phyloP scores from a whole-genome alignment of 2,329 filamentous ascomycete species.

The Cercospora sojina region DNA sequence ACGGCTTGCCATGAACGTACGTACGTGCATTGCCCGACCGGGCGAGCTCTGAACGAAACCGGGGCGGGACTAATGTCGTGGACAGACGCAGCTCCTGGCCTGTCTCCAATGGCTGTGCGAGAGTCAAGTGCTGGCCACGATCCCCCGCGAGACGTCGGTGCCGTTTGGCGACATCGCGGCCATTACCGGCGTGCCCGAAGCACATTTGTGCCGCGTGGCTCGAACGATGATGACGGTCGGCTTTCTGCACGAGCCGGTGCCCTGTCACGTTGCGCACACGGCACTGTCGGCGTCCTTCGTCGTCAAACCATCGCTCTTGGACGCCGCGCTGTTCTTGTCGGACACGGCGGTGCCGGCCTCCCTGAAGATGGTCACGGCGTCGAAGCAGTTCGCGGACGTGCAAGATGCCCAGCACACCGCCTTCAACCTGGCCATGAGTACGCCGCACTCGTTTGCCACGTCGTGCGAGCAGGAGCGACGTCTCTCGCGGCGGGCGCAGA shows the following conservation, averaged over 20 bases:
- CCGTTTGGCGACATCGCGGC: constrained; percentile 45
- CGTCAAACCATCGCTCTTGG: not conserved
- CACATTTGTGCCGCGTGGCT: not conserved
- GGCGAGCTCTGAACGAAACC: not conserved
- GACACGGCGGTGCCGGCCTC: not conserved
- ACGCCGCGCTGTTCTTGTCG: not conserved
- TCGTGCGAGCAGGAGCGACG: not conserved
- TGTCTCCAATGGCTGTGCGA: constrained; percentile 49
- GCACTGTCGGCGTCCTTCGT: not conserved
- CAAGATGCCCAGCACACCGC: not conserved
- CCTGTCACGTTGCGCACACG: not conserved
- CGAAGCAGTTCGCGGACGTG: not conserved
- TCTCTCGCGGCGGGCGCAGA: not conserved
- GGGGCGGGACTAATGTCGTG: not conserved
- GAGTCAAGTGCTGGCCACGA: constrained; percentile 47
- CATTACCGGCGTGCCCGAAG: constrained; percentile 44
- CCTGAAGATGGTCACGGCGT: not conserved
- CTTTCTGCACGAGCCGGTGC: not conserved
- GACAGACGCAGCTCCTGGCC: constrained; percentile 37
- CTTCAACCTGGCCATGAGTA: not conserved
- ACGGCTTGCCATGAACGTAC: not conserved
- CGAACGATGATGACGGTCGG: not conserved
- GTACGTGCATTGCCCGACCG: not conserved
- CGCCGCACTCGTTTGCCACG: not conserved
- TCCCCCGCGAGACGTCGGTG: constrained; percentile 43